Percentiles rank a stretch among this genome's conserved stretches.
These are phyloP conservation scores for Phialophora chinensis DNA, from an alignment of 2,329 filamentous ascomycete genomes.

Conservation along the genomic window DNA sequence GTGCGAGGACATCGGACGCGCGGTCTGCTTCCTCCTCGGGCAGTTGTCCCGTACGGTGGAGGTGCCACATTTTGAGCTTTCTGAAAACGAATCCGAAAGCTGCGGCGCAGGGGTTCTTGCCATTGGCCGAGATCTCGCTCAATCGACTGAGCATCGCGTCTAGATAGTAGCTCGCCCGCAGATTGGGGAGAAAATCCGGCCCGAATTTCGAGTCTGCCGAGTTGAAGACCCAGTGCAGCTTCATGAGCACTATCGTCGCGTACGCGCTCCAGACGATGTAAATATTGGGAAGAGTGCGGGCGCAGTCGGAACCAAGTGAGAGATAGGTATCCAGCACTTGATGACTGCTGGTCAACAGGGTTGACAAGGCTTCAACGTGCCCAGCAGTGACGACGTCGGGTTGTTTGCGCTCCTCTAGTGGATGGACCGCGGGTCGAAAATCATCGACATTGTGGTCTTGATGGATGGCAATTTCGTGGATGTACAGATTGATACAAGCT, in stretches of 20 bases:
- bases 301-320: slow-evolving; percentile 61
- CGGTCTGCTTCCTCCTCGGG: slow-evolving; percentile 39
- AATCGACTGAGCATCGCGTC: slow-evolving; percentile 73
- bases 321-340: slow-evolving; percentile 69
- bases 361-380: slow-evolving; percentile 69
- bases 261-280: slow-evolving; percentile 76
- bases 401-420: slow-evolving; percentile 14
- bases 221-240: slow-evolving; percentile 71
- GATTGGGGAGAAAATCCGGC: slow-evolving; percentile 69
- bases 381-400: slow-evolving; percentile 54
- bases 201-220: slow-evolving; percentile 69
- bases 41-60: slow-evolving; percentile 51
- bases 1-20: slow-evolving; percentile 17
- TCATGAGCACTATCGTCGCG: slow-evolving; percentile 72
- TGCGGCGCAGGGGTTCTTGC: slow-evolving; percentile 67
- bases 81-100: slow-evolving; percentile 74
- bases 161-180: slow-evolving; percentile 70
- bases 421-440: slow-evolving; percentile 47
- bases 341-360: slow-evolving; percentile 68
- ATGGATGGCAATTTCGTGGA: slow-evolving; percentile 76
- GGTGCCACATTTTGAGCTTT: slow-evolving; percentile 73
- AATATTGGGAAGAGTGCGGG: slow-evolving; percentile 71
- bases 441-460: slow-evolving; percentile 65
- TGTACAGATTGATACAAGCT: slow-evolving; percentile 69
- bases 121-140: slow-evolving; percentile 64